phyloP scores from a whole-genome alignment of 257 asterid species.

The Plantago ovata region DNA sequence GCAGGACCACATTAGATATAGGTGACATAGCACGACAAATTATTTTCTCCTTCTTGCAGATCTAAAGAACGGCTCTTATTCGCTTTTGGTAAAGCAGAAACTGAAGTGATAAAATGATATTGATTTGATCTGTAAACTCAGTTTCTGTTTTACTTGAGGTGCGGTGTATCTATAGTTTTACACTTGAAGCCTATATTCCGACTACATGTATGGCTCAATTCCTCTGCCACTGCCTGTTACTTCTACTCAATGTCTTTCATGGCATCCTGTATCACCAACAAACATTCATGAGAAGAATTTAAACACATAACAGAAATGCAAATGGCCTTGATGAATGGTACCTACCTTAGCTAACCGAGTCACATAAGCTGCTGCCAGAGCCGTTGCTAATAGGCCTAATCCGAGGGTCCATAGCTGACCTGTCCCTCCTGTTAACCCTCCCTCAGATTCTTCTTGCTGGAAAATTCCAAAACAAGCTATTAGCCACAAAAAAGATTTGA shows the following conservation, averaged over 20 bases:
- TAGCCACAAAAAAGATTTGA: background rate
- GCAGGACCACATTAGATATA: too few relatives aligned
- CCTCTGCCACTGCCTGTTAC: background rate
- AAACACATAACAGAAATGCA: too few relatives aligned
- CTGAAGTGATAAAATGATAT: background rate
- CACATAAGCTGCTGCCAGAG: constrained; percentile 79
- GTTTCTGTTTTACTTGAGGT: constrained; percentile 16
- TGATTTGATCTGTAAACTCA: background rate
- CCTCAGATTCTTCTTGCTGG: constrained; percentile 83
- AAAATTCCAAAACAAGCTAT: constrained; percentile 11
- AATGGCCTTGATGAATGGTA: background rate
- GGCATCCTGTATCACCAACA: constrained; percentile 40
- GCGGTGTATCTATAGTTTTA: constrained; percentile 14
- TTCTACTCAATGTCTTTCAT: constrained; percentile 47
- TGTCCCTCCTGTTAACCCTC: constrained; percentile 60
- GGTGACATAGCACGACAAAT: too few relatives aligned
- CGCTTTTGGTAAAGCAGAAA: background rate
- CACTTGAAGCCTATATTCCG: constrained; percentile 9
- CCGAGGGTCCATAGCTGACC: constrained; percentile 82
- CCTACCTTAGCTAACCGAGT: constrained; percentile 88
- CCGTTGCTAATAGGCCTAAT: constrained; percentile 73
- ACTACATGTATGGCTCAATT: background rate
- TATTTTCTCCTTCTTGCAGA: too few relatives aligned
- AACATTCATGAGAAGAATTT: background rate
- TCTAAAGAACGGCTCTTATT: background rate